phyloP scores from a whole-genome alignment of 805 yeast species.

The Metschnikowia reukaufii region DNA sequence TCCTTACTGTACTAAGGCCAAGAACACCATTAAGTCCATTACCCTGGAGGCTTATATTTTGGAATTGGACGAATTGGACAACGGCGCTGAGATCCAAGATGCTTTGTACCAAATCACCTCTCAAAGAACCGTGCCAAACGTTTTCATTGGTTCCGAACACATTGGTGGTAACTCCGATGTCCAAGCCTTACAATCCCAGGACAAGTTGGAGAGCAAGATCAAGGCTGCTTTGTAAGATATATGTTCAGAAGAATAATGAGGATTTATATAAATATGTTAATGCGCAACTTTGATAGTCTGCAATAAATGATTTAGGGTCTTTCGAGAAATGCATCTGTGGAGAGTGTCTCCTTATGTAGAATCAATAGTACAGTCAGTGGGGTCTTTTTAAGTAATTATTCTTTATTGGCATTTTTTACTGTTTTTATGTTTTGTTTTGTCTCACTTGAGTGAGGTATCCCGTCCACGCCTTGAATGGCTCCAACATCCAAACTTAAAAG shows the following conservation, averaged over 20 bases:
- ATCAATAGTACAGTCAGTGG: too few relatives aligned
- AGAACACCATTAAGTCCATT: constrained; percentile 18
- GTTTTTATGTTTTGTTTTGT: too few relatives aligned
- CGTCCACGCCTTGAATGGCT: too few relatives aligned
- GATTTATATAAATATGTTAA: neutral
- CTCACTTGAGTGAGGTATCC: too few relatives aligned
- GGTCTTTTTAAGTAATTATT: too few relatives aligned
- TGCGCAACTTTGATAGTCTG: neutral
- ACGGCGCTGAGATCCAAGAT: constrained; percentile 31
- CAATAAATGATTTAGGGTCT: neutral
- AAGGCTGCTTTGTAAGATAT: constrained; percentile 21
- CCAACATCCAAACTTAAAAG: too few relatives aligned
- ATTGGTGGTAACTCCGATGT: constrained; percentile 94
- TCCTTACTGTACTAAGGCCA: constrained; percentile 31
- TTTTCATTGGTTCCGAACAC: constrained; percentile 87
- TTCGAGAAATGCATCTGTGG: neutral
- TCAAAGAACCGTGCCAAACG: constrained; percentile 91
- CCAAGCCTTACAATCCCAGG: constrained; percentile 64
- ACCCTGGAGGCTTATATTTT: constrained; percentile 44
- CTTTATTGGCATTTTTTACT: too few relatives aligned
- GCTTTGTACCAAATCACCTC: constrained; percentile 61
- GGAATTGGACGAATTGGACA: constrained; percentile 28
- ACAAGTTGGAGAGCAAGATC: constrained; percentile 49
- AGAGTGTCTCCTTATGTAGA: too few relatives aligned
- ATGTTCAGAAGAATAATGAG: neutral